phyloP scores from a whole-genome alignment of 106 monocot species.

The Dendrobium nobile region DNA sequence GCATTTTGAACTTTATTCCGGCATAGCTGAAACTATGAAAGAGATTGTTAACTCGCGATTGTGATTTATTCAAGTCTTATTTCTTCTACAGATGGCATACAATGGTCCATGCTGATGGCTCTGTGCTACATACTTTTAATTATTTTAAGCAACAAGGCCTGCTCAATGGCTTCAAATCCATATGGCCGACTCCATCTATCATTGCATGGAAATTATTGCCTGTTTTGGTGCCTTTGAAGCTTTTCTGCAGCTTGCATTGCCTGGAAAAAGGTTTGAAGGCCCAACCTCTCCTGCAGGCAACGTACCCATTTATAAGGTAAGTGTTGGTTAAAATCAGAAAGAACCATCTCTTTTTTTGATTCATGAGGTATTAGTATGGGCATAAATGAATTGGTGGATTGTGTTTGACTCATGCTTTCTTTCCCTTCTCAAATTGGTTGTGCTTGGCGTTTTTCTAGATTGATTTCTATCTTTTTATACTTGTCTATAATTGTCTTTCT shows the following conservation, averaged over 20 bases:
- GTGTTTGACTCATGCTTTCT: not conserved
- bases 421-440: not conserved
- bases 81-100: conserved; percentile 75
- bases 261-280: conserved; percentile 83
- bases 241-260: conserved; percentile 69
- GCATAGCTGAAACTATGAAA: not conserved
- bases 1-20: not conserved
- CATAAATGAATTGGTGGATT: not conserved
- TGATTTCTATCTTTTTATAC: no score
- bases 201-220: conserved; percentile 84
- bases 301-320: conserved; percentile 92
- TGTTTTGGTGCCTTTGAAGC: conserved; percentile 88
- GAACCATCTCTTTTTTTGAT: not conserved
- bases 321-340: not conserved
- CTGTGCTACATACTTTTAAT: conserved; percentile 52
- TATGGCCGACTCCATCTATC: conserved; percentile 75
- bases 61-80: not conserved
- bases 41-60: not conserved
- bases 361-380: not conserved
- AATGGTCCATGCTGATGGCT: conserved; percentile 98
- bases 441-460: not conserved
- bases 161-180: conserved; percentile 45
- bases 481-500: not conserved
- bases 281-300: conserved; percentile 82
- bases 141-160: conserved; percentile 61